A percentile compares a stretch with the other conserved stretches of the same genome.
Evolutionary conservation across 1,284 basidiomycete genomes (phyloP).

Genomic region (Boletellus sp.): DNA sequence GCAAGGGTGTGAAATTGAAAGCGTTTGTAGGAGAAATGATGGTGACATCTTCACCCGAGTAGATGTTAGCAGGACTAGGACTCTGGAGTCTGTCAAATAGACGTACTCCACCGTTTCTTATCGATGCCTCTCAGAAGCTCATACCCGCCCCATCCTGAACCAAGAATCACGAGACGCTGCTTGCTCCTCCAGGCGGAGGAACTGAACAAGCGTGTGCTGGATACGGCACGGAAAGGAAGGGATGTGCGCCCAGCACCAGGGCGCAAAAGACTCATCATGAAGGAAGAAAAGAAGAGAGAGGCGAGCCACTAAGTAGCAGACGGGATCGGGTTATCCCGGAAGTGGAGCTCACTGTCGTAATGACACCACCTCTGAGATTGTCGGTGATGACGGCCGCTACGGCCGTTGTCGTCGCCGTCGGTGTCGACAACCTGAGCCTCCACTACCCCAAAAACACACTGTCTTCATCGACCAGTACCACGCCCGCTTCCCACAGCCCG

Average conservation of each 20-base stretch:
- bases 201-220: slow-evolving; percentile 34
- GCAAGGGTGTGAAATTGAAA: slow-evolving; percentile 82
- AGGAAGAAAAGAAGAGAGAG: neutral
- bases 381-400: too few species aligned
- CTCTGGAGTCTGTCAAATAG: neutral
- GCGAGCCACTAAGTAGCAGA: neutral
- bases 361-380: too few species aligned
- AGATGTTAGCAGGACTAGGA: slow-evolving; percentile 10
- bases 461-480: too few species aligned
- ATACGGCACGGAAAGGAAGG: neutral
- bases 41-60: slow-evolving; percentile 51
- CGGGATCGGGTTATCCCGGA: slow-evolving; percentile 10
- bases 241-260: slow-evolving; percentile 3
- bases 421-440: too few species aligned
- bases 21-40: slow-evolving; percentile 73
- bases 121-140: slow-evolving; percentile 63
- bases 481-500: too few species aligned
- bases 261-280: slow-evolving; percentile 21
- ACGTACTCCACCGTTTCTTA: slow-evolving; percentile 64
- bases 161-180: slow-evolving; percentile 74
- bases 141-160: slow-evolving; percentile 85
- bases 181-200: slow-evolving; percentile 39
- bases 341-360: neutral
- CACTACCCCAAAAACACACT: too few species aligned
- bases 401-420: too few species aligned